Percentiles rank a stretch among this genome's conserved stretches.
These are phyloP conservation scores for Penicillium mononematosum DNA, from an alignment of 495 filamentous ascomycete species.

Conservation along the genomic window DNA sequence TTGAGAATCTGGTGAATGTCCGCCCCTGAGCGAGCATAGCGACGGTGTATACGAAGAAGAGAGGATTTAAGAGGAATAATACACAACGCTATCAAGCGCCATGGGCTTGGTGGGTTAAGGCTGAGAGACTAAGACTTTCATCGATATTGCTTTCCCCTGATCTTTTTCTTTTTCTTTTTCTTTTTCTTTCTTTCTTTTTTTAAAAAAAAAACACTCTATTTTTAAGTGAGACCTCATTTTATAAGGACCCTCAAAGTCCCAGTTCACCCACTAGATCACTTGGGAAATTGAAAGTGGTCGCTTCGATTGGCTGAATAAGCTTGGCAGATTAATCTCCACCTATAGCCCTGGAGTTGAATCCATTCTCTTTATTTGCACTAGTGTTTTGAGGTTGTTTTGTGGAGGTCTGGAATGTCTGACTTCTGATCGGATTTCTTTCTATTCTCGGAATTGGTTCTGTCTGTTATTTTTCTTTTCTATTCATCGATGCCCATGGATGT, in stretches of 20 bases:
- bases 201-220: background rate
- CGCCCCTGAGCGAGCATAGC: background rate
- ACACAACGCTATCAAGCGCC: background rate
- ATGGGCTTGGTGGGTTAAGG: background rate
- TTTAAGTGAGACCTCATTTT: constrained; percentile 1
- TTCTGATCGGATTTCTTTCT: too few species aligned
- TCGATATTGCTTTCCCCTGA: background rate
- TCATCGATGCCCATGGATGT: too few species aligned
- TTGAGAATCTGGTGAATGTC: constrained; percentile 5
- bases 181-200: background rate
- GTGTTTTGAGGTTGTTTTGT: background rate
- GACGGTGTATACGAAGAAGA: background rate
- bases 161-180: background rate
- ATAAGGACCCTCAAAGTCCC: background rate
- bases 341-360: background rate
- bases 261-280: background rate
- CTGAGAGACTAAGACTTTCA: background rate
- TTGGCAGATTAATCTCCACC: background rate
- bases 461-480: too few species aligned
- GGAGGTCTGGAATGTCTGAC: background rate
- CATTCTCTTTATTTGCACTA: background rate
- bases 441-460: too few species aligned
- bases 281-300: background rate
- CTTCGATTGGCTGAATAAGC: constrained; percentile 1
- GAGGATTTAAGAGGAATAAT: background rate